phyloP scores from a whole-genome alignment of 179 eudicot species.

The Vitellaria paradoxa region DNA sequence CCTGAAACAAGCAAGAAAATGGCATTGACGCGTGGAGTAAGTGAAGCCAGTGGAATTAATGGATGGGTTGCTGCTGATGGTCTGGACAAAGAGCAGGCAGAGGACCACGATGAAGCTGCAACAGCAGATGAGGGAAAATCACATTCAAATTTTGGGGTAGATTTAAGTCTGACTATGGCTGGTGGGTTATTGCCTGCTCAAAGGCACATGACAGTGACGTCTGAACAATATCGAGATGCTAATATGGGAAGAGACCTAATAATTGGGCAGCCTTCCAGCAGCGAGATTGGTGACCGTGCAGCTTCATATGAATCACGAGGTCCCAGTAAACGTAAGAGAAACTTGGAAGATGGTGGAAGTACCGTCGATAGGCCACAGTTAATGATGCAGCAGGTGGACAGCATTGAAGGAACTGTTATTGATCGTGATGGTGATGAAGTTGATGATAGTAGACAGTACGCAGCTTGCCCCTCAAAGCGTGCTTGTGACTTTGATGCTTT shows the following conservation, averaged over 20 bases:
- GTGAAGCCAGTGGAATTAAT: conserved; percentile 97
- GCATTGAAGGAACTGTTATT: conserved; percentile 92
- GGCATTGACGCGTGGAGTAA: conserved; percentile 81
- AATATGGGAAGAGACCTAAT: conserved; percentile 76
- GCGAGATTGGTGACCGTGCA: conserved; percentile 98
- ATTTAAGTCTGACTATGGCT: conserved; percentile 82
- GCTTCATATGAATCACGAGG: conserved; percentile 98
- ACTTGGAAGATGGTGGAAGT: conserved; percentile 96
- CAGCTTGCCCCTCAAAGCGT: conserved; percentile 94
- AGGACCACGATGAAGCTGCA: conserved; percentile 89
- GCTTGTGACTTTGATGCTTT: conserved; percentile 51
- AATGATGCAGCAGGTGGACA: conserved; percentile 77
- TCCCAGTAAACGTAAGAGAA: conserved; percentile 84
- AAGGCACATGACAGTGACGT: conserved; percentile 39
- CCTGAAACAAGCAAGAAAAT: conserved; percentile 90
- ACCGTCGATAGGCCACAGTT: conserved; percentile 82
- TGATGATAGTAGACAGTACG: conserved; percentile 71
- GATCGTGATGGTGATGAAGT: conserved; percentile 99
- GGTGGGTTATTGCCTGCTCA: conserved; percentile 67
- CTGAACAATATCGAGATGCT: conserved; percentile 56
- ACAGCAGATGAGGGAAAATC: conserved; percentile 75
- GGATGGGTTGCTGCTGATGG: conserved; percentile 92
- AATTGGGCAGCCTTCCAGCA: conserved; percentile 92
- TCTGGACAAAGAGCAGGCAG: conserved; percentile 68
- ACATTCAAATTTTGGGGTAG: conserved; percentile 56